These are phyloP conservation scores for Colletotrichum sp. DNA, from an alignment of 2,329 filamentous ascomycete genomes.

Conservation along the genomic window DNA sequence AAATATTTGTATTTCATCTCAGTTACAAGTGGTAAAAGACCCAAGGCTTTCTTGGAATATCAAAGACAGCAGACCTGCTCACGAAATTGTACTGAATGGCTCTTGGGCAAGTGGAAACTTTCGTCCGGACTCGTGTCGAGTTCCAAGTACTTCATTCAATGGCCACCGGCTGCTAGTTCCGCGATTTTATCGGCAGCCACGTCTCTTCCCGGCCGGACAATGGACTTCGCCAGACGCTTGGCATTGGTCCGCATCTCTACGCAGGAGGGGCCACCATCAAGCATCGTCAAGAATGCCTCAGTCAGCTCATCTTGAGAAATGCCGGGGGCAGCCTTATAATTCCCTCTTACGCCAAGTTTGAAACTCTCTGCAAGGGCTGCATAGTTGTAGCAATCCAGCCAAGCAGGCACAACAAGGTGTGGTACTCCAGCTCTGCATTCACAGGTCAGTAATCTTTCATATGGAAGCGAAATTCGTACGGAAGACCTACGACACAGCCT, in stretches of 20 bases:
- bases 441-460: neutral
- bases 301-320: conserved; percentile 31
- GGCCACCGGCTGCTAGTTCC: neutral
- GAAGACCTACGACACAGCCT: conserved; percentile 44
- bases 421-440: conserved; percentile 44
- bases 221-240: conserved; percentile 18
- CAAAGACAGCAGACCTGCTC: neutral
- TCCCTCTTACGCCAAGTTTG: conserved; percentile 46
- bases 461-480: neutral
- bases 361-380: conserved; percentile 46
- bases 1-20: neutral
- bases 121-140: neutral
- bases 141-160: neutral
- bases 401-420: conserved; percentile 50
- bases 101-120: neutral
- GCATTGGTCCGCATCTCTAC: conserved; percentile 23
- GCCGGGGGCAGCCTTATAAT: conserved; percentile 35
- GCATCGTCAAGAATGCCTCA: conserved; percentile 28
- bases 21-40: neutral
- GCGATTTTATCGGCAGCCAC: conserved; percentile 14
- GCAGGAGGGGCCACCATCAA: conserved; percentile 14
- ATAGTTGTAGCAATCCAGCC: conserved; percentile 52
- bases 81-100: neutral
- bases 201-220: conserved; percentile 6
- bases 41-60: neutral